A percentile compares a stretch with the other conserved stretches of the same genome.
phyloP scores from a whole-genome alignment of 1,139 yeast species.

The Diutina sp. region DNA sequence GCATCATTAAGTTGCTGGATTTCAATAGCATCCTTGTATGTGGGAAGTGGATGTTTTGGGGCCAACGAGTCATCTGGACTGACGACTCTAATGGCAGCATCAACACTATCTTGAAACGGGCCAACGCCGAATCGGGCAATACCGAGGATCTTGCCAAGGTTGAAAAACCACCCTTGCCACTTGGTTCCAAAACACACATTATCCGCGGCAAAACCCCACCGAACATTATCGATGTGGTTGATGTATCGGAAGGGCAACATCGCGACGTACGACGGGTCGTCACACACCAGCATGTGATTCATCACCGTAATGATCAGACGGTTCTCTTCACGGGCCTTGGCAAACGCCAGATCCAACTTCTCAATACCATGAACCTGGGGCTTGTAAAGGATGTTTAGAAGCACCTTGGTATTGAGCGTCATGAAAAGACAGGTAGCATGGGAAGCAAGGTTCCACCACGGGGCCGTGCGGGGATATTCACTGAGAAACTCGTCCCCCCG shows the following conservation, averaged over 20 bases:
- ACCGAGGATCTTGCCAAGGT: constrained; percentile 76
- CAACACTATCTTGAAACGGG: constrained; percentile 83
- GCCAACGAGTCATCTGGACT: constrained; percentile 68
- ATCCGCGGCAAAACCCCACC: constrained; percentile 95
- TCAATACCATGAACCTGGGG: constrained; percentile 52
- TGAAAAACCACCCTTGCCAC: constrained; percentile 50
- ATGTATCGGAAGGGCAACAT: constrained; percentile 65
- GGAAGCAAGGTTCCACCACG: constrained; percentile 56
- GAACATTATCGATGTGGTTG: constrained; percentile 47
- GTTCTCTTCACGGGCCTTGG: constrained; percentile 49
- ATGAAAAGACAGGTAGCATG: constrained; percentile 59
- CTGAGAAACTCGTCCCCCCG: constrained; percentile 65
- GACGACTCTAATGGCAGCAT: constrained; percentile 77
- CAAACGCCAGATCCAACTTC: constrained; percentile 49
- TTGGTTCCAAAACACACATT: constrained; percentile 70
- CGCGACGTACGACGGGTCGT: constrained; percentile 89
- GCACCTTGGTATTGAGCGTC: constrained; percentile 51
- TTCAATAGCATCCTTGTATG: constrained; percentile 4
- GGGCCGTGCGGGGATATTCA: constrained; percentile 45
- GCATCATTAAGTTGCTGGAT: constrained; percentile 18
- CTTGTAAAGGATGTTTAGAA: constrained; percentile 47
- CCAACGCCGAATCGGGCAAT: constrained; percentile 86
- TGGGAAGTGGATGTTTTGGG: constrained; percentile 25
- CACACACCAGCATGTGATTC: constrained; percentile 93
- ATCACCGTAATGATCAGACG: constrained; percentile 76